Conservation (phyloP, 2,329 filamentous ascomycete species). For the Fusarium foetens region DNA sequence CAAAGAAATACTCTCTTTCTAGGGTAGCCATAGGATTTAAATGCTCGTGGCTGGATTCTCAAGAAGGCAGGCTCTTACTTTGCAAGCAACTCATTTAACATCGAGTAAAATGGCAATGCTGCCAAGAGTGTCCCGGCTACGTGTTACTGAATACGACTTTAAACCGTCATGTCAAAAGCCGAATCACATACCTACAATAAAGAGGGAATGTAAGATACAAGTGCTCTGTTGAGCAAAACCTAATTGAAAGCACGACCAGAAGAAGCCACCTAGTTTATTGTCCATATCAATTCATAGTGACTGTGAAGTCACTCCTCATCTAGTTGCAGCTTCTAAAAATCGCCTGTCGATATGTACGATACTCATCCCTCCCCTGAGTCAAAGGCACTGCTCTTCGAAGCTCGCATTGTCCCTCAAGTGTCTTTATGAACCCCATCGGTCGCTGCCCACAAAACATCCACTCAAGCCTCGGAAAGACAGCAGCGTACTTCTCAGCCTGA, state of each 20-base stretch:
- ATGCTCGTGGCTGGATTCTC: rapidly evolving
- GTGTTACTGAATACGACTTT: too few relatives aligned
- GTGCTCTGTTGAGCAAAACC: too few relatives aligned
- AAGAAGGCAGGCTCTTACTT: background rate
- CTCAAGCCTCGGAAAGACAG: slow-evolving; percentile 15
- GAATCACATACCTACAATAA: too few relatives aligned
- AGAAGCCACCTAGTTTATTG: background rate
- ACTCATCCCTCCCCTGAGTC: background rate
- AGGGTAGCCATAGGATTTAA: background rate
- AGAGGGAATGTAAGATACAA: too few relatives aligned
- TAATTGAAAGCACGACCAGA: rapidly evolving
- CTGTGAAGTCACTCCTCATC: rapidly evolving
- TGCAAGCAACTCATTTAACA: background rate
- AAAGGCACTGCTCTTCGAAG: background rate
- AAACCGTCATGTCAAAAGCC: too few relatives aligned
- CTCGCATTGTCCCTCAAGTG: background rate
- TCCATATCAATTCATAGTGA: background rate
- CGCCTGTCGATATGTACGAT: background rate
- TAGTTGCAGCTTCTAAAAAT: background rate
- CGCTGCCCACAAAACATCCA: slow-evolving; percentile 29
- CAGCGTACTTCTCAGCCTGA: slow-evolving; percentile 18
- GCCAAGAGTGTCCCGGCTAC: too few relatives aligned
- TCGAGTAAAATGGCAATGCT: background rate
- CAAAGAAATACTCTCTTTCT: background rate
- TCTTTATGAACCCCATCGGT: background rate